phyloP scores from a whole-genome alignment of 768 basidiomycete species.

The Gautieria morchelliformis region DNA sequence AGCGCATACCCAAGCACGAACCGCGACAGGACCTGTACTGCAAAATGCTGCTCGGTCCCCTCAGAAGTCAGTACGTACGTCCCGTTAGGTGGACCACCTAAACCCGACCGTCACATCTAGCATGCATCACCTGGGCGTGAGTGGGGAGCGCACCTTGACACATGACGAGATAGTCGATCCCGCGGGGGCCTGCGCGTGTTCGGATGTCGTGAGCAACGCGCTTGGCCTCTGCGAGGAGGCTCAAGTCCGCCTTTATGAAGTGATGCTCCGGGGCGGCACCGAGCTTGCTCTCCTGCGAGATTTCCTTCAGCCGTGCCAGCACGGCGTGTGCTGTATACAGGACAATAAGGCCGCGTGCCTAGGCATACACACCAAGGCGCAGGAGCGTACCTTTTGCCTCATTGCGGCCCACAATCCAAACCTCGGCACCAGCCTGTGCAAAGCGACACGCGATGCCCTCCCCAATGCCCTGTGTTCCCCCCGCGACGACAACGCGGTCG shows the following conservation, averaged over 20 bases:
- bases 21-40: conserved; percentile 8
- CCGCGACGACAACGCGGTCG: conserved; percentile 15
- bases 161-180: conserved; percentile 5
- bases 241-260: conserved; percentile 3
- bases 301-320: neutral
- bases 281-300: neutral
- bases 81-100: conserved; percentile 7
- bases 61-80: neutral
- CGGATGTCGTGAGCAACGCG: neutral
- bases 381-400: conserved; percentile 1
- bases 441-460: conserved; percentile 37
- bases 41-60: conserved; percentile 3
- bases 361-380: neutral
- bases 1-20: neutral
- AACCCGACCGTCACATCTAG: neutral
- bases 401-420: conserved; percentile 9
- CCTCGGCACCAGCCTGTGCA: conserved; percentile 17
- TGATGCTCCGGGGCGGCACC: neutral
- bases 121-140: neutral
- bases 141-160: neutral
- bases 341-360: neutral
- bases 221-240: conserved; percentile 2
- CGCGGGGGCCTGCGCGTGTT: neutral
- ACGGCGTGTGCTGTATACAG: neutral
- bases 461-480: conserved; percentile 28